A percentile compares a stretch with the other conserved stretches of the same genome.
Evolutionary conservation across 78 protist genomes (phyloP).

Genomic region (Dictyostelium brefeldianum): DNA sequence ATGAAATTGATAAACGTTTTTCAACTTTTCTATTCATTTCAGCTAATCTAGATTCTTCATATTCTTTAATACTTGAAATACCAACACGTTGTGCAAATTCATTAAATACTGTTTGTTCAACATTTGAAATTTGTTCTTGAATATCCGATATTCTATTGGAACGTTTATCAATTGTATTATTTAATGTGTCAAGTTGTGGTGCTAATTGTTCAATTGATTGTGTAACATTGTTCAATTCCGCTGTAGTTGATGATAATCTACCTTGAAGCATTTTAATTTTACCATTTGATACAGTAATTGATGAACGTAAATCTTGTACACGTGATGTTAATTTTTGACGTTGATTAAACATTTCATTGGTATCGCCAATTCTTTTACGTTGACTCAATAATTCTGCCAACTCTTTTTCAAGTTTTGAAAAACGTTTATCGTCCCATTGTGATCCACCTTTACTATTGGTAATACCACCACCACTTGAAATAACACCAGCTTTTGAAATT

Average conservation of each 20-base stretch:
- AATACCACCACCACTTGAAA: slow-evolving; percentile 92
- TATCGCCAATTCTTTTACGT: no score
- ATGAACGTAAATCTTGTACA: not conserved
- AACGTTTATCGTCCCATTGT: slow-evolving; percentile 63
- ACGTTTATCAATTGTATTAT: not conserved
- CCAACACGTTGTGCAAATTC: slow-evolving; percentile 79
- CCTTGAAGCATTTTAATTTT: slow-evolving; percentile 10
- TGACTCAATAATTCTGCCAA: not conserved
- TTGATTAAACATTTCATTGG: slow-evolving; percentile 16
- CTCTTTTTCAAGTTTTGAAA: slow-evolving; percentile 71
- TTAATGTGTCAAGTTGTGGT: not conserved
- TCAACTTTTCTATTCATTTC: slow-evolving; percentile 20
- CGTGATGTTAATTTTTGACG: not conserved
- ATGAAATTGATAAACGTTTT: slow-evolving; percentile 27
- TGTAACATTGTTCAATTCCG: not conserved
- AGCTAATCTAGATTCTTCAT: slow-evolving; percentile 74
- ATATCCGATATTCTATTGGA: slow-evolving; percentile 5
- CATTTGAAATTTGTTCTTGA: not conserved
- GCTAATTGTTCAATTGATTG: not conserved
- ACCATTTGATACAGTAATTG: not conserved
- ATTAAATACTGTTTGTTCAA: slow-evolving; percentile 72
- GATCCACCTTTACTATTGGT: slow-evolving; percentile 31
- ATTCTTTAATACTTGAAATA: slow-evolving; percentile 84
- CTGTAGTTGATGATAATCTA: not conserved
- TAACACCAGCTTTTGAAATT: slow-evolving; percentile 93